These are phyloP conservation scores for Coemansia furcata DNA, from an alignment of 192 early-diverging fungal species.

Conservation along the genomic window DNA sequence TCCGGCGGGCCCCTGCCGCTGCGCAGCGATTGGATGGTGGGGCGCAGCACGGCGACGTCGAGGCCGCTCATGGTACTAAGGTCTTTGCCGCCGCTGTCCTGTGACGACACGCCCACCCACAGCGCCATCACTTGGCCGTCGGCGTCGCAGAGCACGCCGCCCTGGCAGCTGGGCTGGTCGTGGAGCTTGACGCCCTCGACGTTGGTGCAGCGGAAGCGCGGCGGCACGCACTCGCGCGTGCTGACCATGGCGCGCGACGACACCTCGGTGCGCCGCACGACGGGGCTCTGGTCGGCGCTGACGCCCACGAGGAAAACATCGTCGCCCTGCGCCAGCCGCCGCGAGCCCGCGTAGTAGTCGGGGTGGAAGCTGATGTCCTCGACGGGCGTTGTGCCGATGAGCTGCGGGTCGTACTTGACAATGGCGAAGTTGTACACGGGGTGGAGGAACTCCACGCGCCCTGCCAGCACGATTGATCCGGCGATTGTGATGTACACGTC, in stretches of 20 bases:
- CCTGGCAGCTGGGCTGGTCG: slow-evolving; percentile 64
- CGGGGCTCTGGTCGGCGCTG: slow-evolving; percentile 62
- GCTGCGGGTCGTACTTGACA: slow-evolving; percentile 70
- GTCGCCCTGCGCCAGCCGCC: slow-evolving; percentile 49
- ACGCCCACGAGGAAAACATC: slow-evolving; percentile 65
- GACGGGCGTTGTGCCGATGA: slow-evolving; percentile 74
- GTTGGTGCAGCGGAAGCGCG: slow-evolving; percentile 75
- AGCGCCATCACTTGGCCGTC: slow-evolving; percentile 61
- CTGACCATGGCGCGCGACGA: slow-evolving; percentile 57
- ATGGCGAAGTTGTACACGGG: slow-evolving; percentile 89
- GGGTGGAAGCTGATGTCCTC: slow-evolving; percentile 53
- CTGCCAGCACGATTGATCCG: slow-evolving; percentile 84
- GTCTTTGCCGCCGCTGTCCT: slow-evolving; percentile 65
- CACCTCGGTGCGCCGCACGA: slow-evolving; percentile 48
- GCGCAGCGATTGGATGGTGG: slow-evolving; percentile 53
- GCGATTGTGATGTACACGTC: slow-evolving; percentile 90
- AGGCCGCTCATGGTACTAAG: slow-evolving; percentile 60
- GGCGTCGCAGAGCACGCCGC: slow-evolving; percentile 62
- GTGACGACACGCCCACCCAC: slow-evolving; percentile 71
- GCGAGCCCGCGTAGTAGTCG: slow-evolving; percentile 27
- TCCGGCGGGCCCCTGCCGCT: slow-evolving; percentile 43
- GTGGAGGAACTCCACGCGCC: slow-evolving; percentile 77
- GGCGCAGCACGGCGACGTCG: slow-evolving; percentile 33
- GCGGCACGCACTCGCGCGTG: slow-evolving; percentile 67
- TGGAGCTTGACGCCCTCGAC: slow-evolving; percentile 72